Percentiles rank a stretch among this genome's conserved stretches.
Evolutionary conservation across 2,329 filamentous ascomycete species (phyloP).

Genomic region (Diplodia mutila): DNA sequence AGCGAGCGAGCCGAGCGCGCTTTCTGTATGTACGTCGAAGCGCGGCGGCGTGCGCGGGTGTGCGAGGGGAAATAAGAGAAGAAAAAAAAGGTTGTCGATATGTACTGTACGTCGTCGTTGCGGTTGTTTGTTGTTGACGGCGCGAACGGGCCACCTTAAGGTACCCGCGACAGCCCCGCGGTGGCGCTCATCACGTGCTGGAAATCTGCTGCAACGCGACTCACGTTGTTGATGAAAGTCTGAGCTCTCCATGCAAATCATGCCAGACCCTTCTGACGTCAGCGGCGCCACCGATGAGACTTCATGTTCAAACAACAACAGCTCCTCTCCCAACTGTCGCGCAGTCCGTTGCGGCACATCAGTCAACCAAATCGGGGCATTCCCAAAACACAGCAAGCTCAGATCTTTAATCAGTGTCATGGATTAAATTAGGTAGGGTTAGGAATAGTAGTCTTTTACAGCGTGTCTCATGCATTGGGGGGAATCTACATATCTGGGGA

Average conservation of each 20-base stretch:
- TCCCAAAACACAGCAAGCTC: neutral
- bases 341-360: neutral
- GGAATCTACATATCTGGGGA: slow-evolving; percentile 20
- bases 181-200: slow-evolving; percentile 2
- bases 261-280: neutral
- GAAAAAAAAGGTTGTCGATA: neutral
- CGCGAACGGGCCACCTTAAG: slow-evolving; percentile 1
- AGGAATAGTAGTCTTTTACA: neutral
- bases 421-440: neutral
- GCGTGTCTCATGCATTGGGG: slow-evolving; percentile 13
- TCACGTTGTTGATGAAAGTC: neutral
- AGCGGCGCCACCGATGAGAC: neutral
- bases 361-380: neutral
- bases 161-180: neutral
- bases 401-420: neutral
- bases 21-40: neutral
- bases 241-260: neutral
- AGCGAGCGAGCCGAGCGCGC: neutral
- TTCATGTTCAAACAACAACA: too few relatives aligned
- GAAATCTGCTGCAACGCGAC: neutral
- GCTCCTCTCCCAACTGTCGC: too few relatives aligned
- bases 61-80: neutral
- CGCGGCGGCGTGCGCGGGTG: neutral
- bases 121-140: too few relatives aligned
- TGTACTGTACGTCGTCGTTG: neutral